These are phyloP conservation scores for Pichia heedii DNA, from an alignment of 805 yeast species.

Conservation along the genomic window DNA sequence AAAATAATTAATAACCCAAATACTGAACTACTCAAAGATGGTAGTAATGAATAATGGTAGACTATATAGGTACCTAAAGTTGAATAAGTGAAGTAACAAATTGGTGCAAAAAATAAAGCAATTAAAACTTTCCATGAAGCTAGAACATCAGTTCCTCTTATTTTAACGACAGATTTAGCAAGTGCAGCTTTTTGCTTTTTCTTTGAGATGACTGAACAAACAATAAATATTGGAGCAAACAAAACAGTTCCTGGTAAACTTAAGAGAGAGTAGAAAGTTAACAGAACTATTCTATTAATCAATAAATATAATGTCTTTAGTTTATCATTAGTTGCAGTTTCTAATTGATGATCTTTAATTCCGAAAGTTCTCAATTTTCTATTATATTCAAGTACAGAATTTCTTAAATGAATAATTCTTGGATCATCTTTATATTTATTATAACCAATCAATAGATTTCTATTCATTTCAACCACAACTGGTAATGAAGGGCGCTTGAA, in stretches of 20 bases:
- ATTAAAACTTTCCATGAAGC: conserved; percentile 95
- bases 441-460: conserved; percentile 78
- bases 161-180: conserved; percentile 79
- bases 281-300: conserved; percentile 44
- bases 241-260: conserved; percentile 82
- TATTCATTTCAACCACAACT: conserved; percentile 79
- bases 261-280: conserved; percentile 46
- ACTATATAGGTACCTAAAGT: conserved; percentile 34
- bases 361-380: conserved; percentile 52
- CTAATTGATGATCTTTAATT: conserved; percentile 65
- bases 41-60: conserved; percentile 14
- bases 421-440: conserved; percentile 66
- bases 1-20: conserved; percentile 25
- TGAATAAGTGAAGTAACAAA: conserved; percentile 74
- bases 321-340: conserved; percentile 40
- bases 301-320: conserved; percentile 44
- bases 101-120: conserved; percentile 80
- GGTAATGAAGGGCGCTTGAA: conserved; percentile 57
- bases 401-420: conserved; percentile 49
- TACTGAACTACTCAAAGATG: conserved; percentile 3
- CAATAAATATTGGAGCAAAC: conserved; percentile 80
- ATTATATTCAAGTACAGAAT: conserved; percentile 64
- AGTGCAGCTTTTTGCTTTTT: conserved; percentile 71
- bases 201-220: conserved; percentile 61
- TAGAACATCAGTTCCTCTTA: conserved; percentile 83